A percentile compares a stretch with the other conserved stretches of the same genome.
These are phyloP conservation scores for Nigrospora sphaerica DNA, from an alignment of 2,329 filamentous ascomycete genomes.

Conservation along the genomic window DNA sequence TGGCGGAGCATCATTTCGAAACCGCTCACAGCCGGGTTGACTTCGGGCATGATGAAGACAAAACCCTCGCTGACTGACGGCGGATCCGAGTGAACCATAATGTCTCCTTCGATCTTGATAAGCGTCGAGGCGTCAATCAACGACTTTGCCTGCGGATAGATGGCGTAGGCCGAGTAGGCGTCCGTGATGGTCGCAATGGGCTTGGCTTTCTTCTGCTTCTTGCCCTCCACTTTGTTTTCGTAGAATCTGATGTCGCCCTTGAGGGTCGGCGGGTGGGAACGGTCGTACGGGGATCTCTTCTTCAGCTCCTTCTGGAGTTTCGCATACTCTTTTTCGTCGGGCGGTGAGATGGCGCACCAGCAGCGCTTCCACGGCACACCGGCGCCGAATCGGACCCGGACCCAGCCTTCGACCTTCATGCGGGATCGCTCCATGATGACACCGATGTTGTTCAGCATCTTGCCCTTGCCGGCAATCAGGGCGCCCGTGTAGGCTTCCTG, in stretches of 20 bases:
- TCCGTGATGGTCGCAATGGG: conserved; percentile 90
- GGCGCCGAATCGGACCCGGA: conserved; percentile 87
- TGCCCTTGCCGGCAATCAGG: conserved; percentile 90
- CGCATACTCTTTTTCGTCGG: conserved; percentile 85
- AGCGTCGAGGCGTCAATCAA: conserved; percentile 91
- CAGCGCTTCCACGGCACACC: conserved; percentile 94
- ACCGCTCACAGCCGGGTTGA: conserved; percentile 82
- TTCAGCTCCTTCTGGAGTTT: conserved; percentile 80
- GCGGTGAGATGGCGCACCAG: conserved; percentile 91
- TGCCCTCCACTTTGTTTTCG: conserved; percentile 64
- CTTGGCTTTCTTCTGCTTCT: conserved; percentile 83
- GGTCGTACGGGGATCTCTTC: conserved; percentile 75
- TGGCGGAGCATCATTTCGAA: conserved; percentile 94
- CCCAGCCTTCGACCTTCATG: conserved; percentile 83
- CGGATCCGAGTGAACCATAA: conserved; percentile 77
- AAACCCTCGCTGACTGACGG: conserved; percentile 82
- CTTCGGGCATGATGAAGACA: conserved; percentile 96
- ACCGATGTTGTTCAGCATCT: conserved; percentile 80
- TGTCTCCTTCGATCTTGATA: conserved; percentile 85
- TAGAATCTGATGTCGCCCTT: conserved; percentile 95
- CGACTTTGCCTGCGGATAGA: conserved; percentile 91
- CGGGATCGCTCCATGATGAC: conserved; percentile 76
- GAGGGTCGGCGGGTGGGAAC: conserved; percentile 56
- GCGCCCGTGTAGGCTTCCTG: conserved; percentile 97
- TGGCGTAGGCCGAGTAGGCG: conserved; percentile 86